phyloP scores from a whole-genome alignment of 352 stramenopile species.

The Phytophthora multivora region DNA sequence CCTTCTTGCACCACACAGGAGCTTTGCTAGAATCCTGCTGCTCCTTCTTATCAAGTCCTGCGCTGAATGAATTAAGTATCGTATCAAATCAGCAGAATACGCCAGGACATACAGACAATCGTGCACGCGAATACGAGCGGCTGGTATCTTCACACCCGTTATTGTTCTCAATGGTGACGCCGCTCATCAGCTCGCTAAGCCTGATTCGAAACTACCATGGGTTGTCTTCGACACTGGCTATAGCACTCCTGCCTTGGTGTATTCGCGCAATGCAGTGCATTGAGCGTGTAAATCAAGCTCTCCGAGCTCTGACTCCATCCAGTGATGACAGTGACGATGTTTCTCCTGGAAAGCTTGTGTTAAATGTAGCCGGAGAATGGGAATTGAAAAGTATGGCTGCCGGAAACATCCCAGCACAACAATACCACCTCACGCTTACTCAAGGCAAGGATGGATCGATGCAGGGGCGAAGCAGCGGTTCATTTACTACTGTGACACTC shows the following conservation, averaged over 20 bases:
- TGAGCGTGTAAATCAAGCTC: conserved; percentile 60
- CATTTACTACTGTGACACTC: conserved; percentile 83
- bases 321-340: conserved; percentile 29
- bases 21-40: conserved; percentile 63
- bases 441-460: conserved; percentile 71
- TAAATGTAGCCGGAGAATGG: conserved; percentile 85
- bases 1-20: conserved; percentile 73
- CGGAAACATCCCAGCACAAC: conserved; percentile 85
- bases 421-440: conserved; percentile 81
- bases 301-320: conserved; percentile 40
- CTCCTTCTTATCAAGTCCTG: conserved; percentile 47
- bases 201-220: conserved; percentile 75
- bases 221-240: conserved; percentile 64
- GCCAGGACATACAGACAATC: conserved; percentile 17
- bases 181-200: conserved; percentile 66
- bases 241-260: conserved; percentile 83
- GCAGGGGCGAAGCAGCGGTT: conserved; percentile 74
- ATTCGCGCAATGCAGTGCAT: conserved; percentile 70
- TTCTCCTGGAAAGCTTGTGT: conserved; percentile 41
- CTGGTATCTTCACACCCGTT: conserved; percentile 53
- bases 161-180: conserved; percentile 64
- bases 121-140: conserved; percentile 34
- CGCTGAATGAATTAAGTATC: conserved; percentile 30
- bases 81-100: conserved; percentile 22
- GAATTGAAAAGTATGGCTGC: conserved; percentile 89